Conservation (phyloP, 78 protist species). For the Thecamonas trahens region DNA sequence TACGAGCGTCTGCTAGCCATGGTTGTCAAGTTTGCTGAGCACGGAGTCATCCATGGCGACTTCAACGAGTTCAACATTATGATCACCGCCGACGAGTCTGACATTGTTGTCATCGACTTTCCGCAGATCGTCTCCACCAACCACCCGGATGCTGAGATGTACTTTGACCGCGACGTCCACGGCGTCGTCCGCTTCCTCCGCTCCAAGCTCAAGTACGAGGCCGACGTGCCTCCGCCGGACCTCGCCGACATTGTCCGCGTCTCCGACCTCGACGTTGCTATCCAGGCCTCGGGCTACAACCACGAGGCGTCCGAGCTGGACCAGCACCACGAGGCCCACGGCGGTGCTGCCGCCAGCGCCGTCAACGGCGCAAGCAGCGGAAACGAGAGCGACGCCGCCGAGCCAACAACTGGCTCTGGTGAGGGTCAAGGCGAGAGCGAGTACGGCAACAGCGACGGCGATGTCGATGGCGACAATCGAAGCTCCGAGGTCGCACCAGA, state of each 20-base stretch:
- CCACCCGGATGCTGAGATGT: slow-evolving; percentile 79
- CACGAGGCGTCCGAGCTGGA: background rate
- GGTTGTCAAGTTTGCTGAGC: slow-evolving; percentile 59
- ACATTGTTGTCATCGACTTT: slow-evolving; percentile 90
- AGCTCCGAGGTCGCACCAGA: no score
- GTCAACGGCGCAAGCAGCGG: no score
- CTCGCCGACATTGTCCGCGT: background rate
- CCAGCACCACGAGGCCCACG: no score
- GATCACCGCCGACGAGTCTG: slow-evolving; percentile 61
- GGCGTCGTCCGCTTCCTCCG: slow-evolving; percentile 74
- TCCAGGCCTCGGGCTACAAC: slow-evolving; percentile 25
- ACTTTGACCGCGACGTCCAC: slow-evolving; percentile 85
- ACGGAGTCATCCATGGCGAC: slow-evolving; percentile 97
- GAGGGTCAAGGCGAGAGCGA: no score
- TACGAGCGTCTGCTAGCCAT: slow-evolving; percentile 64
- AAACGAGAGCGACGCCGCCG: no score
- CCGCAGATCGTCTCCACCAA: slow-evolving; percentile 96
- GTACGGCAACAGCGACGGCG: no score
- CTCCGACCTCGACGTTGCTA: slow-evolving; percentile 4
- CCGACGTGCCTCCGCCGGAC: background rate
- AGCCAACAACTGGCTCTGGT: no score
- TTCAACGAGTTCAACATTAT: slow-evolving; percentile 97
- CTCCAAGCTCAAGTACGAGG: slow-evolving; percentile 40
- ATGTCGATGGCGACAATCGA: no score
- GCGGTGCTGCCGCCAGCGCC: no score